Conservation (phyloP, 805 yeast genomes). For the Wickerhamiella alocasiicola region DNA sequence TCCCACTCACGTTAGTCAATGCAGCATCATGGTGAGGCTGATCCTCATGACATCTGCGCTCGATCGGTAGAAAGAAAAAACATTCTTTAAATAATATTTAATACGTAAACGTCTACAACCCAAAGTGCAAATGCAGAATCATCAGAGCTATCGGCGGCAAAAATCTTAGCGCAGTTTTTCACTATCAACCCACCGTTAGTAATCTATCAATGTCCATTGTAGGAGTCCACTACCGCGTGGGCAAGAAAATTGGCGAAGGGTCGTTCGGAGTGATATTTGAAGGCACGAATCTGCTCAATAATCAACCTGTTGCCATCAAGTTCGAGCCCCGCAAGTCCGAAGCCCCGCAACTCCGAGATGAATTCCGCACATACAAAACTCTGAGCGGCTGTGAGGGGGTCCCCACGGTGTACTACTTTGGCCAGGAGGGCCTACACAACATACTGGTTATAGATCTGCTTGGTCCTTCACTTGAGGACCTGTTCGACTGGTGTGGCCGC, state of each 20-base stretch:
- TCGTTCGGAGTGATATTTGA: slow-evolving; percentile 96
- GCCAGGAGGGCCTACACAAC: slow-evolving; percentile 96
- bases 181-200: slow-evolving; percentile 4
- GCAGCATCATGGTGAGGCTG: too few species aligned
- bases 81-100: too few species aligned
- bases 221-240: slow-evolving; percentile 91
- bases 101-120: too few species aligned
- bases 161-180: too few species aligned
- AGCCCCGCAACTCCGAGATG: slow-evolving; percentile 94
- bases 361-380: slow-evolving; percentile 83
- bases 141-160: too few species aligned
- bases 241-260: slow-evolving; percentile 96
- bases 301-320: slow-evolving; percentile 87
- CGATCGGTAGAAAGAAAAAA: too few species aligned
- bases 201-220: slow-evolving; percentile 35
- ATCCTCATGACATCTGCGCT: too few species aligned
- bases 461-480: slow-evolving; percentile 92
- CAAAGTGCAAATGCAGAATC: too few species aligned
- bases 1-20: too few species aligned
- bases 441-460: slow-evolving; percentile 85
- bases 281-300: slow-evolving; percentile 83
- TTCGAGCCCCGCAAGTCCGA: slow-evolving; percentile 91
- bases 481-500: slow-evolving; percentile 97
- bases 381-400: slow-evolving; percentile 72
- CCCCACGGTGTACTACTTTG: slow-evolving; percentile 92